Percentiles rank a stretch among this genome's conserved stretches.
Evolutionary conservation across 495 filamentous ascomycete genomes (phyloP).

Genomic region (Endocarpon pusillum): DNA sequence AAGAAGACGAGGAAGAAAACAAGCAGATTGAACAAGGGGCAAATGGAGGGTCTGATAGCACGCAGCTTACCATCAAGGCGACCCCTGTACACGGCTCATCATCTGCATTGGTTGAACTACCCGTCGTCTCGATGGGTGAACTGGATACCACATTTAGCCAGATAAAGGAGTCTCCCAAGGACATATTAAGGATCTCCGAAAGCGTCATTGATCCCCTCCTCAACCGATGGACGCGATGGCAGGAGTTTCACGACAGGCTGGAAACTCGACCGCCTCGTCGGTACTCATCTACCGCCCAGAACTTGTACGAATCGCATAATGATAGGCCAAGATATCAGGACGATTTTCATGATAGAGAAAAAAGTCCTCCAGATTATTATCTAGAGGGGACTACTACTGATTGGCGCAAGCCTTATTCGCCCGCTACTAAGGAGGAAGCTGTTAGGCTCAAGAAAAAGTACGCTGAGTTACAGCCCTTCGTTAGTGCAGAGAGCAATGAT

Average conservation of each 20-base stretch:
- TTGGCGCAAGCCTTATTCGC: conserved; percentile 20
- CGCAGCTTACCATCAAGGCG: conserved; percentile 6
- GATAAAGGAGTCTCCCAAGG: conserved; percentile 23
- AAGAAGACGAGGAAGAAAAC: conserved; percentile 16
- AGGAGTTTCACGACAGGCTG: conserved; percentile 2
- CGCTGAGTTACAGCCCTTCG: conserved; percentile 20
- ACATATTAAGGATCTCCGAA: conserved; percentile 23
- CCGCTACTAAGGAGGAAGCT: conserved; percentile 15
- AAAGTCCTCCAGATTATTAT: conserved; percentile 17
- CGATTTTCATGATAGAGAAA: conserved; percentile 15
- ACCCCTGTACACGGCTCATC: conserved; percentile 1
- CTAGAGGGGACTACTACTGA: conserved; percentile 20
- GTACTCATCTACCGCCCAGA: neutral
- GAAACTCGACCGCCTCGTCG: conserved; percentile 1
- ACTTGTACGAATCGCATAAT: conserved; percentile 3
- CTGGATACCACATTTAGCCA: conserved; percentile 19
- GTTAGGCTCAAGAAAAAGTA: conserved; percentile 14
- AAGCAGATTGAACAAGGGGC: conserved; percentile 13
- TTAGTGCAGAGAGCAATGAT: conserved; percentile 22
- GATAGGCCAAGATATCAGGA: conserved; percentile 2
- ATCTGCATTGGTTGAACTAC: conserved; percentile 15
- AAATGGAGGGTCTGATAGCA: conserved; percentile 11
- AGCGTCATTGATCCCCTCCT: conserved; percentile 21
- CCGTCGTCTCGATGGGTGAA: conserved; percentile 15
- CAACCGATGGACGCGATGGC: conserved; percentile 17